Evolutionary conservation across 352 stramenopile genomes (phyloP).

Genomic region (Pythium volutum): DNA sequence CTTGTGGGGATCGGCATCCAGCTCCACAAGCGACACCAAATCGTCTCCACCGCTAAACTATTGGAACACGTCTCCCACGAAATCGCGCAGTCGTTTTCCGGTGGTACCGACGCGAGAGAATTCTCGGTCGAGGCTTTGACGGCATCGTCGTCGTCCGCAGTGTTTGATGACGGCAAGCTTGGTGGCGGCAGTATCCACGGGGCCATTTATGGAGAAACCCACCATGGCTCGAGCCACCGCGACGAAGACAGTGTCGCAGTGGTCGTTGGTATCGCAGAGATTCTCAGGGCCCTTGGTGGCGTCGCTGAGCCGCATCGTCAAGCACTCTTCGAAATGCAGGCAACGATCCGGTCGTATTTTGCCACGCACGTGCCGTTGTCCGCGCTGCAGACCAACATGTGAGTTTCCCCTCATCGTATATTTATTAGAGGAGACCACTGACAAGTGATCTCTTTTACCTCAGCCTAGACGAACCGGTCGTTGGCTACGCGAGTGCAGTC

Average conservation of each 20-base stretch:
- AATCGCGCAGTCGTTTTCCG: constrained; percentile 18
- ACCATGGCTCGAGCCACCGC: neutral
- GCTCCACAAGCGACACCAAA: constrained; percentile 32
- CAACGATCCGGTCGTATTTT: constrained; percentile 12
- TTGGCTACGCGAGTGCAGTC: neutral
- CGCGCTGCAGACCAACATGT: constrained; percentile 20
- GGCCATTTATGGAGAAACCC: constrained; percentile 10
- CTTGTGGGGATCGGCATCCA: constrained; percentile 57
- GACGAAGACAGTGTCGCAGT: constrained; percentile 17
- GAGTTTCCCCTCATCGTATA: neutral
- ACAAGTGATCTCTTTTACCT: neutral
- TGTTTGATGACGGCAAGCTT: constrained; percentile 26
- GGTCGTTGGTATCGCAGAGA: constrained; percentile 8
- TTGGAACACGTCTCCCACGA: constrained; percentile 45
- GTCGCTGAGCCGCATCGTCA: neutral
- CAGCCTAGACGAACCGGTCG: constrained; percentile 10
- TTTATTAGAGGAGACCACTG: neutral
- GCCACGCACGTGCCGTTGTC: constrained; percentile 7
- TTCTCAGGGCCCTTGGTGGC: constrained; percentile 3
- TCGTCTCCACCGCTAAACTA: constrained; percentile 36
- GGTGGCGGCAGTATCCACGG: constrained; percentile 19
- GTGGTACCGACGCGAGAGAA: constrained; percentile 7
- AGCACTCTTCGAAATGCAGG: constrained; percentile 6
- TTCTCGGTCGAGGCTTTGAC: constrained; percentile 1
- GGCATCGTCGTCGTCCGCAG: constrained; percentile 9